These are phyloP conservation scores for Aaosphaeria arxii DNA, from an alignment of 2,329 filamentous ascomycete species.

Conservation along the genomic window DNA sequence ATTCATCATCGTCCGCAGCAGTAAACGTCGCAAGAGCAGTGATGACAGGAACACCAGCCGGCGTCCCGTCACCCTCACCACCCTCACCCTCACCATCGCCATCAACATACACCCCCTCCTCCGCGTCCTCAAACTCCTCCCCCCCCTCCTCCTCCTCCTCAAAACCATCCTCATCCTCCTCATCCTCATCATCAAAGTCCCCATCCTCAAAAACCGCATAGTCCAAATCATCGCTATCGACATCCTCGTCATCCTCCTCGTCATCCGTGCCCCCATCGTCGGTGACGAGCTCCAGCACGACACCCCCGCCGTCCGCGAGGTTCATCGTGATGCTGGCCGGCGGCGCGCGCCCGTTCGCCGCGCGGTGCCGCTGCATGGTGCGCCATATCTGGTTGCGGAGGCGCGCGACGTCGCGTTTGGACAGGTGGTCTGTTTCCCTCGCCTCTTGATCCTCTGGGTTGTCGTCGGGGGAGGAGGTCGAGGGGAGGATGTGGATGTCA, in stretches of 20 bases:
- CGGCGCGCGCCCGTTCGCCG: too few species aligned
- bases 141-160: background rate
- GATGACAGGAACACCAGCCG: too few species aligned
- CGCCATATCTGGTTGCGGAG: conserved; percentile 9
- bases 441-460: conserved; percentile 6
- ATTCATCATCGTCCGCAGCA: too few species aligned
- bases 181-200: background rate
- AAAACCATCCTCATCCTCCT: background rate
- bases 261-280: background rate
- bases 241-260: background rate
- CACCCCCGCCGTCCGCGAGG: too few species aligned
- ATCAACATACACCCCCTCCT: background rate
- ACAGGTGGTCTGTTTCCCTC: conserved; percentile 18
- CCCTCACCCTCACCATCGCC: too few species aligned
- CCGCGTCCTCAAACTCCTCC: background rate
- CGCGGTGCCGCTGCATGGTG: background rate
- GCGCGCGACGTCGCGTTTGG: conserved; percentile 9
- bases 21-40: too few species aligned
- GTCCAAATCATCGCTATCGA: background rate
- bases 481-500: too few species aligned
- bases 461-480: background rate
- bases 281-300: too few species aligned
- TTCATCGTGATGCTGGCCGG: too few species aligned
- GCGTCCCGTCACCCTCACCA: too few species aligned
- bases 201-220: background rate